Percentiles rank a stretch among this genome's conserved stretches.
These are phyloP conservation scores for Aspergillus caelatus DNA, from an alignment of 2,329 filamentous ascomycete genomes.

Conservation along the genomic window DNA sequence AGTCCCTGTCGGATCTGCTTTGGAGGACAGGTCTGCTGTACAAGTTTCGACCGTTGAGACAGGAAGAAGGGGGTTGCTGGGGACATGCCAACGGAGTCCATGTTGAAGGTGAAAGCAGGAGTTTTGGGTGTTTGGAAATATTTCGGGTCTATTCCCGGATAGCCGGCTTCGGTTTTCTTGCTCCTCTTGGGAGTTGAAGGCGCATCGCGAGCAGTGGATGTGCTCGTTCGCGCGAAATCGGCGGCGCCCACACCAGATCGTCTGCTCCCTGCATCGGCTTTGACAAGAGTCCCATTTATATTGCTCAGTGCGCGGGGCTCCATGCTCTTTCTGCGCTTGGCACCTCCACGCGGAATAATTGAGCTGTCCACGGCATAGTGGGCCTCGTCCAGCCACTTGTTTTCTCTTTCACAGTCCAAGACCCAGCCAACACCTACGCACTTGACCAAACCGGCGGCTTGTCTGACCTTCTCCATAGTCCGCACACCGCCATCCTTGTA, in stretches of 20 bases:
- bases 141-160: slow-evolving; percentile 23
- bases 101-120: slow-evolving; percentile 40
- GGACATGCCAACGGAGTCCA: slow-evolving; percentile 45
- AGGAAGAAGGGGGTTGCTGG: slow-evolving; percentile 52
- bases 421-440: slow-evolving; percentile 90
- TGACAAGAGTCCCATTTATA: slow-evolving; percentile 65
- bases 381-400: slow-evolving; percentile 74
- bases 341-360: slow-evolving; percentile 69
- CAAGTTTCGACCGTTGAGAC: slow-evolving; percentile 45
- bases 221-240: slow-evolving; percentile 38
- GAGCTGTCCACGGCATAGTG: slow-evolving; percentile 70
- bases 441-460: slow-evolving; percentile 72
- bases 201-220: slow-evolving; percentile 26
- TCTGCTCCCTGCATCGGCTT: slow-evolving; percentile 31
- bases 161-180: slow-evolving; percentile 15
- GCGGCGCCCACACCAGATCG: slow-evolving; percentile 35
- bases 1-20: slow-evolving; percentile 52
- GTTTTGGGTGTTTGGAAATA: slow-evolving; percentile 35
- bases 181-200: slow-evolving; percentile 18
- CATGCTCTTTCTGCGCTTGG: slow-evolving; percentile 77
- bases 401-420: slow-evolving; percentile 78
- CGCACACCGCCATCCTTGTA: slow-evolving; percentile 84
- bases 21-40: slow-evolving; percentile 58
- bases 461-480: slow-evolving; percentile 78
- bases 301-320: slow-evolving; percentile 73